Percentiles rank a stretch among this genome's conserved stretches.
Conservation (phyloP, 2,329 filamentous ascomycete species). For the Cytospora piceicola region DNA sequence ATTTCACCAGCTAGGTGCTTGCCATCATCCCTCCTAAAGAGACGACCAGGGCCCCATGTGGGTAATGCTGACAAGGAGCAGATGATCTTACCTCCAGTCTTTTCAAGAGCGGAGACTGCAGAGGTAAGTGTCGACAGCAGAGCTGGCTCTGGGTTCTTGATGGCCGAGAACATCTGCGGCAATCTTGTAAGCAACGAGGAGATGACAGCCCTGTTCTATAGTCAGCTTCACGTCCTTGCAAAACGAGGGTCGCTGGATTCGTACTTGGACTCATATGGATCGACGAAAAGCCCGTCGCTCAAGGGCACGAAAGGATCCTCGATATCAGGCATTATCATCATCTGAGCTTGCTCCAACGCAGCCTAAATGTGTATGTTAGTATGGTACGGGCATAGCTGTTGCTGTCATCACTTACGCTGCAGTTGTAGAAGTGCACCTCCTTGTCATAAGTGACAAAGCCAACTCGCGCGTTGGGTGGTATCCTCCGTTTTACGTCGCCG, state of each 20-base stretch:
- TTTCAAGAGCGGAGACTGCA: slow-evolving; percentile 78
- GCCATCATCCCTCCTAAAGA: slow-evolving; percentile 86
- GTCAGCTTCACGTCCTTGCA: slow-evolving; percentile 35
- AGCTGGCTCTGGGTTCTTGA: slow-evolving; percentile 91
- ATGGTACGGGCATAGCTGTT: neutral
- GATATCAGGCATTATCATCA: slow-evolving; percentile 98
- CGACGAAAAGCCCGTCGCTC: slow-evolving; percentile 90
- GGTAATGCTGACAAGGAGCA: slow-evolving; percentile 87
- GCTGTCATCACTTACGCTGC: slow-evolving; percentile 64
- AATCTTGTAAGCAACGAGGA: slow-evolving; percentile 82
- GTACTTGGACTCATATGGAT: slow-evolving; percentile 84
- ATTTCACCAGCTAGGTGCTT: slow-evolving; percentile 85
- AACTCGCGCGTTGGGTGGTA: slow-evolving; percentile 82
- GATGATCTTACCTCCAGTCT: slow-evolving; percentile 89
- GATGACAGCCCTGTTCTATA: slow-evolving; percentile 66
- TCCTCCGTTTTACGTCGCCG: slow-evolving; percentile 57
- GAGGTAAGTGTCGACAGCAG: slow-evolving; percentile 83
- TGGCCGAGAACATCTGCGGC: slow-evolving; percentile 81
- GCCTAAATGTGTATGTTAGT: slow-evolving; percentile 50
- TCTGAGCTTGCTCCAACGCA: slow-evolving; percentile 83
- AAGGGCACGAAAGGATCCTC: slow-evolving; percentile 96
- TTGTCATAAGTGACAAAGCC: slow-evolving; percentile 96
- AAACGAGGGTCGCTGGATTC: slow-evolving; percentile 31
- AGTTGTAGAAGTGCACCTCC: slow-evolving; percentile 97
- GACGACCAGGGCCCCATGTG: slow-evolving; percentile 84